phyloP scores from a whole-genome alignment of 176 grass and related monocot species.

The Bolboschoenus planiculmis region DNA sequence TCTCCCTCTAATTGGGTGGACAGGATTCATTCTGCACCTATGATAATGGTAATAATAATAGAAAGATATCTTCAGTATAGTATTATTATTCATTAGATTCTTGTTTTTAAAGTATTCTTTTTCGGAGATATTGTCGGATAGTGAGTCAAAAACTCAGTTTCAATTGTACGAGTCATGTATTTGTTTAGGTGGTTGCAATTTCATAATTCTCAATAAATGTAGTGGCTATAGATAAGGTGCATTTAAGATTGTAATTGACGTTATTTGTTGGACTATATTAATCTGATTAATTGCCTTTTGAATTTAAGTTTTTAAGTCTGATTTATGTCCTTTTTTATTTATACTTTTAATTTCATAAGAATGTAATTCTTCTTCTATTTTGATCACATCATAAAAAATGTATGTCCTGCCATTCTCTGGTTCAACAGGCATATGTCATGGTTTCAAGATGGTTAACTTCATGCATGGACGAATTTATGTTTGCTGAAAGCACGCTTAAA shows the following conservation, averaged over 20 bases:
- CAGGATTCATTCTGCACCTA: slow-evolving; percentile 5
- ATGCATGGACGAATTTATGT: not conserved
- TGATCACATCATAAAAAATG: not conserved
- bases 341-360: not conserved
- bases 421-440: not conserved
- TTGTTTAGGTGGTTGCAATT: not conserved
- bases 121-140: not conserved
- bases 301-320: not conserved
- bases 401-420: not conserved
- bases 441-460: not conserved
- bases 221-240: not conserved
- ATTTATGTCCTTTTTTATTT: not conserved
- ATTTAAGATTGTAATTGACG: not conserved
- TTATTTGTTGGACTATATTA: slow-evolving; percentile 7
- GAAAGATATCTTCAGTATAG: slow-evolving; percentile 25
- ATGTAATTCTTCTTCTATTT: not conserved
- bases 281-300: not conserved
- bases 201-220: slow-evolving; percentile 1
- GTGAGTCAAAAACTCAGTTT: not conserved
- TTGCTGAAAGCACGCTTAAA: not conserved
- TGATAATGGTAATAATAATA: slow-evolving; percentile 14
- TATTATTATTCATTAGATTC: slow-evolving; percentile 24
- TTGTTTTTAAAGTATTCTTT: slow-evolving; percentile 11
- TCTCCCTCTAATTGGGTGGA: not conserved
- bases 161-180: not conserved